These are phyloP conservation scores for Colletotrichum tabaci DNA, from an alignment of 2,329 filamentous ascomycete species.

Conservation along the genomic window DNA sequence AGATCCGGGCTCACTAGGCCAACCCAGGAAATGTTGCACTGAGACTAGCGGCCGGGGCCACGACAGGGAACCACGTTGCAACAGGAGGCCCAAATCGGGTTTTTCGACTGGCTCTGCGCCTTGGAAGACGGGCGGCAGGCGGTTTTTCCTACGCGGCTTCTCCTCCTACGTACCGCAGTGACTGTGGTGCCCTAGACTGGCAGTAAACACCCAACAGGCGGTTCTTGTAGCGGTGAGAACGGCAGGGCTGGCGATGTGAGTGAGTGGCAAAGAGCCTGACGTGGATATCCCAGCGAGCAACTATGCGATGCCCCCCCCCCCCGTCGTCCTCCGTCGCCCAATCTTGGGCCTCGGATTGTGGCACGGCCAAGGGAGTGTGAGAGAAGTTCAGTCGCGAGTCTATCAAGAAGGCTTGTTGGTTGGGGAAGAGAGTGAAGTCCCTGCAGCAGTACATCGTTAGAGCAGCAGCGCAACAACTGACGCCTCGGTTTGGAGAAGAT, in stretches of 20 bases:
- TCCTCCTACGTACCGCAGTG: background rate
- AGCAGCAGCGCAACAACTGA: background rate
- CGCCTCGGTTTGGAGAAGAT: constrained; percentile 14
- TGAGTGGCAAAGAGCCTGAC: background rate
- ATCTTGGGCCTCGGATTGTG: background rate
- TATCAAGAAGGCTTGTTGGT: background rate
- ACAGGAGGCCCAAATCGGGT: background rate
- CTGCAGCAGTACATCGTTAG: constrained; percentile 3
- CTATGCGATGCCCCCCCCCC: constrained; percentile 10
- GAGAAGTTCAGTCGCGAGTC: too few relatives aligned
- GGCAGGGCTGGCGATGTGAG: constrained; percentile 27
- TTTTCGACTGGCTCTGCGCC: constrained; percentile 14
- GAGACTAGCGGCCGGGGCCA: constrained; percentile 11
- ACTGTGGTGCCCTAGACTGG: background rate
- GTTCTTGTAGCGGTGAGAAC: constrained; percentile 24
- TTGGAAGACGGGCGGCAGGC: constrained; percentile 8
- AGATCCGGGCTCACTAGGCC: constrained; percentile 20
- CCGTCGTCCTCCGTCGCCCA: background rate
- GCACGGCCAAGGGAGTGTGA: background rate
- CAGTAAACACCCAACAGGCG: constrained; percentile 12
- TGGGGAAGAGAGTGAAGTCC: background rate
- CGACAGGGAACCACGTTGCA: constrained; percentile 29
- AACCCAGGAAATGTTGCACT: constrained; percentile 20
- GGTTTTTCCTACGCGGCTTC: background rate
- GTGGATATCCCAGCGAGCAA: constrained; percentile 20